A percentile compares a stretch with the other conserved stretches of the same genome.
Conservation (phyloP, 2,329 filamentous ascomycete species). For the Dactylonectria estremocensis region DNA sequence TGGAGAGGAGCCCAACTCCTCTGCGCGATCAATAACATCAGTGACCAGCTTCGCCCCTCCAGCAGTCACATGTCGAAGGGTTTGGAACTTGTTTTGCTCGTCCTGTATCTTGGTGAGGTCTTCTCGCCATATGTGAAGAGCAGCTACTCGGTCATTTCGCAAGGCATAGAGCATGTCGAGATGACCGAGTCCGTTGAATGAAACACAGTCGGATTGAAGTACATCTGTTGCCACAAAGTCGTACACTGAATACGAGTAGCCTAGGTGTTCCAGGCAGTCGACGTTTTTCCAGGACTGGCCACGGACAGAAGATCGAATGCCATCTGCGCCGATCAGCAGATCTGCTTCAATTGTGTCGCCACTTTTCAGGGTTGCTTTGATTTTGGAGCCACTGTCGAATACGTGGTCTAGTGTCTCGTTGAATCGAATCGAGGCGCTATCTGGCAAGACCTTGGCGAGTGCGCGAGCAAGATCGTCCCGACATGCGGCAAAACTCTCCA, state of each 20-base stretch:
- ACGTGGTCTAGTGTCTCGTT: neutral
- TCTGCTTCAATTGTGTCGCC: constrained; percentile 25
- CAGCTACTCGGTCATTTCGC: constrained; percentile 11
- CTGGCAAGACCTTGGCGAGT: constrained; percentile 8
- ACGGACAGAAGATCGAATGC: constrained; percentile 17
- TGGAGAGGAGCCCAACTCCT: neutral
- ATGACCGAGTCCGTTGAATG: constrained; percentile 21
- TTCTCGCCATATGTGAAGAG: constrained; percentile 20
- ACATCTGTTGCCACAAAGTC: neutral
- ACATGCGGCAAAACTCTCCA: neutral
- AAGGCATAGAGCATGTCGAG: constrained; percentile 15
- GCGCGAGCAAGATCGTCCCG: constrained; percentile 13
- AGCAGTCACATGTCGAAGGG: neutral
- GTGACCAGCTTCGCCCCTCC: neutral
- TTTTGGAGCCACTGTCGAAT: constrained; percentile 10
- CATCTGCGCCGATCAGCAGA: constrained; percentile 19
- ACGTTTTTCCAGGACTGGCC: constrained; percentile 6
- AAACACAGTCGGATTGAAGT: constrained; percentile 14
- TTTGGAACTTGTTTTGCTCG: neutral
- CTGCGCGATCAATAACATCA: constrained; percentile 8
- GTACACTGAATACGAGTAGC: constrained; percentile 20
- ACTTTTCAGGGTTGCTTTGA: constrained; percentile 11
- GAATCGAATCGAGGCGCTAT: neutral
- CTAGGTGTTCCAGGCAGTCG: constrained; percentile 18
- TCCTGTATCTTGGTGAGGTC: constrained; percentile 12